Conservation (phyloP, 208 protist genomes). For the Tritrichomonas foetus region DNA sequence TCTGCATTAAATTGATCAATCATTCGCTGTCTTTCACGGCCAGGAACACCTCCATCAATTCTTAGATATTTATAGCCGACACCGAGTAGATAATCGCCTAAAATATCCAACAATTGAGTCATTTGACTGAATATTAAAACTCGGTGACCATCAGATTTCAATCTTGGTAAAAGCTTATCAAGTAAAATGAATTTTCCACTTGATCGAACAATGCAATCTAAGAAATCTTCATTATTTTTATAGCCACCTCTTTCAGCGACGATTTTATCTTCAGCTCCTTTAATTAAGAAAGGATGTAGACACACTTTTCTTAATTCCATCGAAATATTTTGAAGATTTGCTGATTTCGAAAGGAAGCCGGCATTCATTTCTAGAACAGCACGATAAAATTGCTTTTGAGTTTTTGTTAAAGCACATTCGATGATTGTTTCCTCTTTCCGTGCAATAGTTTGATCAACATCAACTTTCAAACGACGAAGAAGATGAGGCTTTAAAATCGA, state of each 20-base stretch:
- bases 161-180: slow-evolving; percentile 66
- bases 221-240: background rate
- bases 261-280: slow-evolving; percentile 37
- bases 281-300: slow-evolving; percentile 70
- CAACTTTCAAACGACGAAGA: slow-evolving; percentile 80
- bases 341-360: slow-evolving; percentile 44
- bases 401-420: slow-evolving; percentile 57
- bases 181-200: slow-evolving; percentile 69
- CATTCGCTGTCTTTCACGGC: slow-evolving; percentile 47
- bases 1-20: slow-evolving; percentile 52
- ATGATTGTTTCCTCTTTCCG: slow-evolving; percentile 63
- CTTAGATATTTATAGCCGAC: slow-evolving; percentile 69
- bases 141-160: slow-evolving; percentile 71
- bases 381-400: slow-evolving; percentile 68
- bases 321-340: slow-evolving; percentile 50
- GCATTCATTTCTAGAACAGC: slow-evolving; percentile 56
- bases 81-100: slow-evolving; percentile 70
- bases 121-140: slow-evolving; percentile 90
- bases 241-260: background rate
- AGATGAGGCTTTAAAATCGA: slow-evolving; percentile 61
- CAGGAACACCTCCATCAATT: slow-evolving; percentile 48
- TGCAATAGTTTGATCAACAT: slow-evolving; percentile 86
- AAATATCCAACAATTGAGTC: slow-evolving; percentile 56
- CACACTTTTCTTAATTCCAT: slow-evolving; percentile 76
- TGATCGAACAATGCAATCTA: slow-evolving; percentile 61